Evolutionary conservation across 345 rosid genomes (phyloP), one percentile per base, ranked within the genome.

Genomic region (Euclidium syriacum): DNA sequence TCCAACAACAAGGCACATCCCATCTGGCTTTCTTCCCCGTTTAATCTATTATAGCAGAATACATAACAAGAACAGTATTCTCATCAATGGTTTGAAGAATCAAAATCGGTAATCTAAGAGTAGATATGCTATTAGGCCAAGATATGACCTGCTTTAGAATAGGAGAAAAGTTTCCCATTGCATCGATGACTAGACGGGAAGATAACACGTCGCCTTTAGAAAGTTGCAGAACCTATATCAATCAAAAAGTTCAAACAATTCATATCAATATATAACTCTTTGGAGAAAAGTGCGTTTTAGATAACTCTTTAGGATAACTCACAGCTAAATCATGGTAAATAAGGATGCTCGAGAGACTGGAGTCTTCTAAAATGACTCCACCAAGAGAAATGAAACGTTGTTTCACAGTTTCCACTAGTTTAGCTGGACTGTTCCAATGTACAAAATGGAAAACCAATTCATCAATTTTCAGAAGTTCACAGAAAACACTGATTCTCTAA

Each of bases 81-180:
- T 22, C 17, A 62, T 63, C 70, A 71, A 25, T 40, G 19, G 3
- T 38, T 48, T 42, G 10, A n/a, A 34, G 14, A 40, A 50, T 43
- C 1, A 17, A 34, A 33, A 33, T 16, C 5, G 9, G 26, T 11
- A 15, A 16, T 32, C 17, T 19, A 40, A 9, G 9, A 12, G 12
- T 48, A 15, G 42, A 29, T 18, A 56, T 20, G 41, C 34, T 39
- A 7, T 23, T 23, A 41, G 48, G 23, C 25, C 49, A 60, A 34
- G 35, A 61, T 16, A 50, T 43, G 42, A 85, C 98, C 98, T 92
- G 98, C 77, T 76, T 92, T 59, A 89, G 79, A 18, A 92, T 79
- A 32, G 95, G 98, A 40, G 98, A 92, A 71, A 92, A 89, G 71
- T 89, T 92, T 49, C 98, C 98, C 88, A 89, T 92, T 46, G 96